Evolutionary conservation across 345 rosid genomes (phyloP).

Genomic region (Eucalyptus erythrocorys): DNA sequence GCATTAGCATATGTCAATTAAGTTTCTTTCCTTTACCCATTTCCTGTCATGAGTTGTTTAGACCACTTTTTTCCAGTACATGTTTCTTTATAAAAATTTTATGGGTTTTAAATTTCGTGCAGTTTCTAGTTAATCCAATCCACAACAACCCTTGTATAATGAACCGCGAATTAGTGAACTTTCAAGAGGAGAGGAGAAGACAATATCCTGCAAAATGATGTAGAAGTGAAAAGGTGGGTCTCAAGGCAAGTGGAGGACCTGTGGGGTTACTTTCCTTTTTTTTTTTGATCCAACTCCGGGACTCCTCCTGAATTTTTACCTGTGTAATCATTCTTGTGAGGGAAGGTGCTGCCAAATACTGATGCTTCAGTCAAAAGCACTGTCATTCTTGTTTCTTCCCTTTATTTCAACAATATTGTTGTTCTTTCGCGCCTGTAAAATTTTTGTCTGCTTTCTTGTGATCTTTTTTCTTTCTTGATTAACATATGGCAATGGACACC

Average conservation of each 20-base stretch:
- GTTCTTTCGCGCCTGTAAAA: not conserved
- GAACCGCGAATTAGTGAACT: not conserved
- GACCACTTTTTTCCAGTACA: not conserved
- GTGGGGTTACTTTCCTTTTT: conserved; percentile 23
- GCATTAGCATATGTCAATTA: not conserved
- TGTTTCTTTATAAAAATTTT: not conserved
- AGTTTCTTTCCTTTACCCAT: not conserved
- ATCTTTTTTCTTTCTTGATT: not conserved
- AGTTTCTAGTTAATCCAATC: not conserved
- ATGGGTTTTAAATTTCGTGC: not conserved
- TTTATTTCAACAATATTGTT: not conserved
- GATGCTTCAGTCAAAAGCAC: not conserved
- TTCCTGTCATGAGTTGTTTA: not conserved
- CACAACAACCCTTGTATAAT: not conserved
- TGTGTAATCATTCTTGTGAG: conserved; percentile 19
- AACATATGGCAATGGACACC: not conserved
- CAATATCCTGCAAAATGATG: conserved; percentile 3
- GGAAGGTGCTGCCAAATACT: conserved; percentile 7
- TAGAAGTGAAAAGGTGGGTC: not conserved
- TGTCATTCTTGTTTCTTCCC: not conserved
- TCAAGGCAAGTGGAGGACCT: conserved; percentile 13
- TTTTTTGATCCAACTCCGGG: conserved; percentile 21
- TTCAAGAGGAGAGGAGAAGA: conserved; percentile 9
- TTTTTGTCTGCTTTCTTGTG: not conserved
- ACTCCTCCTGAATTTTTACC: conserved; percentile 18